Conservation (phyloP, 106 monocot species). For the Xerophyta viscosa region DNA sequence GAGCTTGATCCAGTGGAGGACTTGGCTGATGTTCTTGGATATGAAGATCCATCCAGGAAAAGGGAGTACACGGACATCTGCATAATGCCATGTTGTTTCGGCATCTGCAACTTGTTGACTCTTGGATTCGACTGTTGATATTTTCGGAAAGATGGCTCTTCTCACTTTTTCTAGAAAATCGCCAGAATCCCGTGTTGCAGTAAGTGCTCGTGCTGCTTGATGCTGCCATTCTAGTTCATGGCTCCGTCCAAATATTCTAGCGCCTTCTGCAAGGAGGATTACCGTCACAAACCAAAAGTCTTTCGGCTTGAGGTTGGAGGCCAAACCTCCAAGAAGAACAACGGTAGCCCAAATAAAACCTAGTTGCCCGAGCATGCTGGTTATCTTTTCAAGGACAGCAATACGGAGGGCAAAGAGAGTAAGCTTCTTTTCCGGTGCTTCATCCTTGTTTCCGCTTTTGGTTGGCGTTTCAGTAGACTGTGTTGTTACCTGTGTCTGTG, state of each 20-base stretch:
- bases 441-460: background rate
- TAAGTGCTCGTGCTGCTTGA: constrained; percentile 8
- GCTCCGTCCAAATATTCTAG: constrained; percentile 50
- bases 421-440: constrained; percentile 18
- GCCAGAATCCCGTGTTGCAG: background rate
- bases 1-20: constrained; percentile 48
- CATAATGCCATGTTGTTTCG: constrained; percentile 12
- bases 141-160: constrained; percentile 3
- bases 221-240: constrained; percentile 53
- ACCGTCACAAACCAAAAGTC: constrained; percentile 48
- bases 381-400: constrained; percentile 10
- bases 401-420: constrained; percentile 12
- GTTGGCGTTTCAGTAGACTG: background rate
- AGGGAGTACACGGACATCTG: constrained; percentile 20
- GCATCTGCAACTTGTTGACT: background rate
- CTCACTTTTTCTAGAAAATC: background rate
- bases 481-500: background rate
- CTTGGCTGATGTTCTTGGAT: constrained; percentile 31
- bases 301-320: constrained; percentile 1
- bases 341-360: constrained; percentile 62
- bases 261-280: constrained; percentile 40
- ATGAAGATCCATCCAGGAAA: constrained; percentile 26
- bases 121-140: background rate
- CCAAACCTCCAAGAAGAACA: constrained; percentile 55
- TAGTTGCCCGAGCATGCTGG: constrained; percentile 32